phyloP scores from a whole-genome alignment of 495 filamentous ascomycete species.

The Penicillium canescens region DNA sequence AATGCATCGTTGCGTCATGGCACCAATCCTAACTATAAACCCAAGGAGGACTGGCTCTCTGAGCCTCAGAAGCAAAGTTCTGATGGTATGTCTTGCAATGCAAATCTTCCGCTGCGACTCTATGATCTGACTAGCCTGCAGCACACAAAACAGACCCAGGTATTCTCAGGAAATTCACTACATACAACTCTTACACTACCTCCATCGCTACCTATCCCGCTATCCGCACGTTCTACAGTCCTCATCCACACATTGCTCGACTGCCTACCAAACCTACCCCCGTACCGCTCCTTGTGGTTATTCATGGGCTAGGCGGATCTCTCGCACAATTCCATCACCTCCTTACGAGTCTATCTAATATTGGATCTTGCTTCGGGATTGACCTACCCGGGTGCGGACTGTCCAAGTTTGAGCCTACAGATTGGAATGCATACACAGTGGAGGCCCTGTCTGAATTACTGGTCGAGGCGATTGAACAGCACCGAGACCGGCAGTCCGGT shows the following conservation, averaged over 20 bases:
- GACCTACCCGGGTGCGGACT: slow-evolving; percentile 88
- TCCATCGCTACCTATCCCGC: slow-evolving; percentile 68
- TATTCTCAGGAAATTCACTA: slow-evolving; percentile 74
- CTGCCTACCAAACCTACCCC: slow-evolving; percentile 70
- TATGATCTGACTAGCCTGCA: slow-evolving; percentile 8
- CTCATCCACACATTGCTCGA: slow-evolving; percentile 76
- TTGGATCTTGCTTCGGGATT: slow-evolving; percentile 85
- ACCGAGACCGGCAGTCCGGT: slow-evolving; percentile 61
- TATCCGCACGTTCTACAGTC: slow-evolving; percentile 80
- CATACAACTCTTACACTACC: slow-evolving; percentile 69
- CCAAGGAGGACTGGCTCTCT: slow-evolving; percentile 18
- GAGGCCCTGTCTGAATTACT: slow-evolving; percentile 75
- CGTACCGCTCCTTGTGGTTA: slow-evolving; percentile 83
- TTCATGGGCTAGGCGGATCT: slow-evolving; percentile 90
- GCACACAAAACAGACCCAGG: slow-evolving; percentile 63
- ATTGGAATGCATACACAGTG: slow-evolving; percentile 78
- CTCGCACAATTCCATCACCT: slow-evolving; percentile 84
- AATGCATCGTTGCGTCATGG: slow-evolving; percentile 38
- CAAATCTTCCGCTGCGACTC: background rate
- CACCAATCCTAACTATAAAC: slow-evolving; percentile 18
- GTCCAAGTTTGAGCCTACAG: slow-evolving; percentile 66
- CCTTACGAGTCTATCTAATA: slow-evolving; percentile 76
- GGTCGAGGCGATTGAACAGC: slow-evolving; percentile 66
- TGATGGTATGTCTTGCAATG: slow-evolving; percentile 29
- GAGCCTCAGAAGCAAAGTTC: slow-evolving; percentile 28